Conservation (phyloP, 2,329 filamentous ascomycete genomes). For the Beauveria varroae region DNA sequence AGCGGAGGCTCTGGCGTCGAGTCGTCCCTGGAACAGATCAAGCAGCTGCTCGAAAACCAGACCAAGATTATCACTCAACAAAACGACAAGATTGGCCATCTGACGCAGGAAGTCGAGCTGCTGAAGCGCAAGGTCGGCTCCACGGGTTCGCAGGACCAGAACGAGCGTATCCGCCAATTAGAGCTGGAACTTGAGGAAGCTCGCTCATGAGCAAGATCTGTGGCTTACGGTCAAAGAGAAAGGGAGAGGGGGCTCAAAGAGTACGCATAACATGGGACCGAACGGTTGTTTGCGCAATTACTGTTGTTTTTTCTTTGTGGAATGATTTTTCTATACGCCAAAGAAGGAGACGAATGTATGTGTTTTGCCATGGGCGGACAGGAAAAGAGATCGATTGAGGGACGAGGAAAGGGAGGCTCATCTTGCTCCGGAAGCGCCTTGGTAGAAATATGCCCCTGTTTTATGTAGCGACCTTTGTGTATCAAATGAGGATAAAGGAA, state of each 20-base stretch:
- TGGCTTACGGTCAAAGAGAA: background rate
- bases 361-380: background rate
- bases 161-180: slow-evolving; percentile 58
- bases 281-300: background rate
- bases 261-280: background rate
- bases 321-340: background rate
- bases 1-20: slow-evolving; percentile 40
- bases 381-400: background rate
- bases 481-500: background rate
- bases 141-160: slow-evolving; percentile 50
- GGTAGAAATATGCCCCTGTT: background rate
- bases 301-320: background rate
- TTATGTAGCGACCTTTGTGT: slow-evolving; percentile 5
- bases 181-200: slow-evolving; percentile 61
- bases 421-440: background rate
- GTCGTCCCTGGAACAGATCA: slow-evolving; percentile 67
- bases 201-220: slow-evolving; percentile 36
- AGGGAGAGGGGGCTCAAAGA: background rate
- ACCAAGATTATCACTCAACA: slow-evolving; percentile 71
- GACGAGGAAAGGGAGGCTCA: background rate
- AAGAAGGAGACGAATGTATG: background rate
- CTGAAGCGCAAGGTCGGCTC: slow-evolving; percentile 70
- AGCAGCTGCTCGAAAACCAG: slow-evolving; percentile 67
- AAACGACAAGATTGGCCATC: slow-evolving; percentile 62
- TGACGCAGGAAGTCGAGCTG: slow-evolving; percentile 68